Conservation (phyloP, 164 flowering plant species). For the Umbellularia californica region DNA sequence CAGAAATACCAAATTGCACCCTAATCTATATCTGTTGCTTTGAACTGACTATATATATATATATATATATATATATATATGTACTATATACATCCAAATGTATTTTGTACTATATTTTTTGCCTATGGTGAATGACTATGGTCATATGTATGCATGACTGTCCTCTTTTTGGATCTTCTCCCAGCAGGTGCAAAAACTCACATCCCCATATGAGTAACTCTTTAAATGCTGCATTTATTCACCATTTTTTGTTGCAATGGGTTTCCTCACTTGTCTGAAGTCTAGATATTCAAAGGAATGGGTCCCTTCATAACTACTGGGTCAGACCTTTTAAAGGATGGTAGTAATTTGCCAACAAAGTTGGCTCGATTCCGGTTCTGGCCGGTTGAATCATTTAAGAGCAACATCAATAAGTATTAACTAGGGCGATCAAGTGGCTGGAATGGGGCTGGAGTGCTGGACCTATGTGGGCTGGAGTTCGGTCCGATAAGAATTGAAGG, state of each 20-base stretch:
- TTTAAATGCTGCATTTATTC: slow-evolving; percentile 2
- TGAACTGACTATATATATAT: no score
- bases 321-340: not conserved
- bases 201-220: not conserved
- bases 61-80: no score
- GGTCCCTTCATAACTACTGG: slow-evolving; percentile 1
- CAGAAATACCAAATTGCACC: no score
- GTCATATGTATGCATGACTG: no score
- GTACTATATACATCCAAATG: no score
- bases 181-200: not conserved
- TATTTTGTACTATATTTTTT: no score
- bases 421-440: not conserved
- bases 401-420: not conserved
- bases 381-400: slow-evolving; percentile 2
- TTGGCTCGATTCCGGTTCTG: not conserved
- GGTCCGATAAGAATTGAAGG: no score
- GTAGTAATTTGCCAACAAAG: not conserved
- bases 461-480: no score
- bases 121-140: no score
- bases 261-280: not conserved
- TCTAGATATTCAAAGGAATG: not conserved
- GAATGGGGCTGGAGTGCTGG: no score
- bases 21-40: no score
- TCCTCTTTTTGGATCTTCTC: not conserved
- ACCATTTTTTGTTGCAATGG: not conserved